Conservation (phyloP, 108 stramenopile species). For the Bacterosira constricta region DNA sequence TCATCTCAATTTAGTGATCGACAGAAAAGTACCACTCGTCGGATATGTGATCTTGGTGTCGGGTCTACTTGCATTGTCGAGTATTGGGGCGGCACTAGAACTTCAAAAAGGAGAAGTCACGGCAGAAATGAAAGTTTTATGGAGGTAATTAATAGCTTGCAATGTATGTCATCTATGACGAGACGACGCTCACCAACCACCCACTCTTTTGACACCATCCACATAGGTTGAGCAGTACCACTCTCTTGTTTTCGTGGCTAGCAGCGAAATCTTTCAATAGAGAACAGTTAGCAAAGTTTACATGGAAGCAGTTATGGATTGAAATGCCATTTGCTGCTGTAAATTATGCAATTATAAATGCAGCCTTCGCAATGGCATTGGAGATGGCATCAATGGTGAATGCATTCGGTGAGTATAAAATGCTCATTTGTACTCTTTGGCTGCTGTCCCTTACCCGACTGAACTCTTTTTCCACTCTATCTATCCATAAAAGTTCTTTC, state of each 20-base stretch:
- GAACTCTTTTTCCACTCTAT: background rate
- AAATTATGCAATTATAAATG: conserved; percentile 45
- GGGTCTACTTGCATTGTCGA: conserved; percentile 59
- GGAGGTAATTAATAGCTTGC: too few species aligned
- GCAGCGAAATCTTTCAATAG: conserved; percentile 17
- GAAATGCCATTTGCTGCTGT: conserved; percentile 46
- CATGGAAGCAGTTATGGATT: conserved; percentile 35
- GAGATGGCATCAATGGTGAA: conserved; percentile 66
- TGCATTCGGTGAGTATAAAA: conserved; percentile 41
- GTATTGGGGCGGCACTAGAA: conserved; percentile 57
- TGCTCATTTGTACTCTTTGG: background rate
- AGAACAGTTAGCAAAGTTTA: conserved; percentile 51
- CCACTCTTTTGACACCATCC: too few species aligned
- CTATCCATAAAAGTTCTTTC: conserved; percentile 9
- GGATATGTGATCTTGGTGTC: conserved; percentile 55
- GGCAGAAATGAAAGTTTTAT: conserved; percentile 57
- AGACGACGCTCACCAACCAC: too few species aligned
- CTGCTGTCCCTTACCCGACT: background rate
- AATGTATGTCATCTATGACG: too few species aligned
- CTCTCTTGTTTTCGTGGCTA: conserved; percentile 37
- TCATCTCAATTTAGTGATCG: conserved; percentile 39
- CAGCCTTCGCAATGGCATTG: conserved; percentile 56
- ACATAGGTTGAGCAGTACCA: conserved; percentile 50
- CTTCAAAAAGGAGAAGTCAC: conserved; percentile 53
- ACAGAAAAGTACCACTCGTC: conserved; percentile 39